Base-by-base conservation (phyloP, 2,329 filamentous ascomycete species). In the Pestalotiopsis sp. region DNA sequence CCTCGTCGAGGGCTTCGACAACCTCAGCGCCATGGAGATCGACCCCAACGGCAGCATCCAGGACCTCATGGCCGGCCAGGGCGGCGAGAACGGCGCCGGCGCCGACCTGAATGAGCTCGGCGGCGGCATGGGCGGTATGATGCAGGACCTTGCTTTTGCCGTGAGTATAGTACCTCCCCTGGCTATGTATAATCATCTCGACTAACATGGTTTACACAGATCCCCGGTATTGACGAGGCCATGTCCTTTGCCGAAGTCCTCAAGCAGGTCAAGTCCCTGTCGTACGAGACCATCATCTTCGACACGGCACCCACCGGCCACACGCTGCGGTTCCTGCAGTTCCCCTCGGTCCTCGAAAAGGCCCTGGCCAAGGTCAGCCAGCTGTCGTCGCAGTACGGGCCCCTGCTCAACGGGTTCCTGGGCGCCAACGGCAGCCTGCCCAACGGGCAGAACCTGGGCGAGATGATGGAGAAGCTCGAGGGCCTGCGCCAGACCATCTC, bases 191-290 rank as follows among this genome's bases (percentile, higher is more conserved):
- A n/a, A n/a, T n/a, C n/a, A n/a, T n/a, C n/a, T n/a, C n/a, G 23
- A 25, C 57, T 62, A 9, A 62, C 59, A 39, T 5, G 31, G 1
- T 14, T n/a, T n/a, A 36, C 63, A 13, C 75, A 97, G 93, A 99
- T 99, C 71, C 96, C 96, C 20, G 96, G 96, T 83, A 97, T 99
- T 71, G 96, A 99, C 80, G 96, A 99, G 83, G 96, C 96, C 81
- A 99, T 99, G 96, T 98, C 95, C 68, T 99, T 99, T 79, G 96
- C 96, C 80, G 96, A 99, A 85, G 96, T 99, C 72, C 89, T 99
- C 77, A 99, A 99, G 83, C 96, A 99, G 83, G 96, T 99, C 84
- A 98, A 98, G 84, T 97, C 94, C 56, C 92, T 98, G 79, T 97
- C 94, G 64, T 99, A 99, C 88, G 96, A 98, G 82, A 94, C 95